Evolutionary conservation across 345 rosid species (phyloP).

Genomic region (Eucalyptus marginata): DNA sequence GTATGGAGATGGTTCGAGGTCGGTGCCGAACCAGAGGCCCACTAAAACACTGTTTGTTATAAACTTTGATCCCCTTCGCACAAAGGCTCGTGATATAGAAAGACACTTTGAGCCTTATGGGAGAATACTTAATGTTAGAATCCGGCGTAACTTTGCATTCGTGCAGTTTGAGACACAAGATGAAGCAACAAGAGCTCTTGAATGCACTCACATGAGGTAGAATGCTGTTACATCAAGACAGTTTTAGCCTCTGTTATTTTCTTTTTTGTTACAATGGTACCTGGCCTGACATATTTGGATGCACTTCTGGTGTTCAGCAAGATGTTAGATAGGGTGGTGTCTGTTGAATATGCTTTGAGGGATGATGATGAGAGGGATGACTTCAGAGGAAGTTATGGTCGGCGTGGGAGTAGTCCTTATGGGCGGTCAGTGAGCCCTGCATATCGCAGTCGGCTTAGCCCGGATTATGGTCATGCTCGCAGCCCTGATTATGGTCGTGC

Average conservation of each 20-base stretch:
- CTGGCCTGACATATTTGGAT: background rate
- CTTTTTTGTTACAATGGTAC: background rate
- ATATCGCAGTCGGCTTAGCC: slow-evolving; percentile 55
- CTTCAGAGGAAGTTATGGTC: slow-evolving; percentile 36
- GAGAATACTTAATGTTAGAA: slow-evolving; percentile 56
- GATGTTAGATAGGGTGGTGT: slow-evolving; percentile 66
- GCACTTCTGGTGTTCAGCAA: slow-evolving; percentile 32
- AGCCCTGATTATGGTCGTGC: slow-evolving; percentile 31
- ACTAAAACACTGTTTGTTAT: slow-evolving; percentile 86
- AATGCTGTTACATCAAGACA: background rate
- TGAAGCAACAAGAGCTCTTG: slow-evolving; percentile 74
- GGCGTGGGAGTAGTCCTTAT: slow-evolving; percentile 20
- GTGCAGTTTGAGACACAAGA: slow-evolving; percentile 80
- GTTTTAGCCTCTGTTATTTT: background rate
- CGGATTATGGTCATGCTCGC: slow-evolving; percentile 46
- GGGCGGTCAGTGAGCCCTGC: slow-evolving; percentile 65
- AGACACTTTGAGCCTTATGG: slow-evolving; percentile 81
- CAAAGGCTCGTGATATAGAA: slow-evolving; percentile 55
- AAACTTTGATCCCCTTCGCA: slow-evolving; percentile 67
- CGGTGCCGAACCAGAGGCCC: slow-evolving; percentile 50
- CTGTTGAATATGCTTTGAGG: slow-evolving; percentile 81
- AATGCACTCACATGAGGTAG: slow-evolving; percentile 66
- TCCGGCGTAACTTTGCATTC: slow-evolving; percentile 70
- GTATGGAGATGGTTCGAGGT: slow-evolving; percentile 43
- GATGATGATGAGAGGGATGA: slow-evolving; percentile 68